Evolutionary conservation across 1,139 yeast genomes (phyloP).

Genomic region (Scheffersomyces quercinus): DNA sequence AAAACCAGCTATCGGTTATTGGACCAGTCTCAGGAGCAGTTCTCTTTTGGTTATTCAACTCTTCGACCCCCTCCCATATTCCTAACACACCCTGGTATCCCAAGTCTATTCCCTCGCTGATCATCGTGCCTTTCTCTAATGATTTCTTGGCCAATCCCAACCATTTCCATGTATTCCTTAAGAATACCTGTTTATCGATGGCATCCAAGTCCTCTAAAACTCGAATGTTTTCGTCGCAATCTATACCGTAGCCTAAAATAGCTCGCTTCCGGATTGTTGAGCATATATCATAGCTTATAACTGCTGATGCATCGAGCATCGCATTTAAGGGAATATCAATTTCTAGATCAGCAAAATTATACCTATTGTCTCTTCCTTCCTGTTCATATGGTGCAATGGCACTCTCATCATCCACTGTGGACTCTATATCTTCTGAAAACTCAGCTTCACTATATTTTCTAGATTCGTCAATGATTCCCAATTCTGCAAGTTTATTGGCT

Average conservation of each 20-base stretch:
- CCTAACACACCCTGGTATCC: slow-evolving; percentile 89
- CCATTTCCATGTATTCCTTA: slow-evolving; percentile 91
- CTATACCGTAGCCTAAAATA: slow-evolving; percentile 68
- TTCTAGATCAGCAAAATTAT: slow-evolving; percentile 28
- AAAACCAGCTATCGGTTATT: slow-evolving; percentile 44
- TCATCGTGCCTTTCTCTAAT: slow-evolving; percentile 68
- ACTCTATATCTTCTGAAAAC: slow-evolving; percentile 31
- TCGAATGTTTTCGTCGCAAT: slow-evolving; percentile 63
- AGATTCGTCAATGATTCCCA: slow-evolving; percentile 17
- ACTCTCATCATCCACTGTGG: slow-evolving; percentile 34
- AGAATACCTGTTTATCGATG: slow-evolving; percentile 57
- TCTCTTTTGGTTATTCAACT: slow-evolving; percentile 58
- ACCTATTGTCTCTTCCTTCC: slow-evolving; percentile 7
- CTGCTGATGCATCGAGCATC: slow-evolving; percentile 35
- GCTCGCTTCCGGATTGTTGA: slow-evolving; percentile 72
- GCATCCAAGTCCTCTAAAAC: slow-evolving; percentile 56
- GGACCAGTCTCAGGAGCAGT: slow-evolving; percentile 18
- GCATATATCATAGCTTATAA: slow-evolving; percentile 63
- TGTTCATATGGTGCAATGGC: slow-evolving; percentile 13
- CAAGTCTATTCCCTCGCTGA: slow-evolving; percentile 67
- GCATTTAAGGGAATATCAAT: slow-evolving; percentile 31
- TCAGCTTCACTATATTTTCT: slow-evolving; percentile 21
- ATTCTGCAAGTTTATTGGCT: slow-evolving; percentile 6
- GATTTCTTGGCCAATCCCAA: slow-evolving; percentile 68
- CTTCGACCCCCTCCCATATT: slow-evolving; percentile 81